Conservation (phyloP, 345 rosid genomes). For the Clarkia xantiana region DNA sequence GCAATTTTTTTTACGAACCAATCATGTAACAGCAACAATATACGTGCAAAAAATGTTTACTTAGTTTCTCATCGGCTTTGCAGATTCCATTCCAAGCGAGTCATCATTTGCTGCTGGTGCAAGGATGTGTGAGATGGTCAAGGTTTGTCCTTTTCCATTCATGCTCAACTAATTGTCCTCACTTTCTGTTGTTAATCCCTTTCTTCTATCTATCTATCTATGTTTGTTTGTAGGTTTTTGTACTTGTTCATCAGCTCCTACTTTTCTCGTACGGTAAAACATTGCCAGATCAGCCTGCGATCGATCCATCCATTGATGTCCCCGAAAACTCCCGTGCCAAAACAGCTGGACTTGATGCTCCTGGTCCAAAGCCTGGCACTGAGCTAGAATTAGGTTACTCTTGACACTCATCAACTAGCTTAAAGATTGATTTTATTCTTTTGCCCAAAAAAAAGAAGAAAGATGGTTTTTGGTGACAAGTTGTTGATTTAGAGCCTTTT, state of each 20-base stretch:
- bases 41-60: background rate
- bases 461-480: no score
- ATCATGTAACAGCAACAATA: background rate
- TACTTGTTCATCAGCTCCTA: slow-evolving; percentile 84
- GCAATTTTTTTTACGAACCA: background rate
- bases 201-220: no score
- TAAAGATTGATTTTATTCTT: no score
- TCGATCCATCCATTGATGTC: slow-evolving; percentile 25
- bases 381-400: slow-evolving; percentile 62
- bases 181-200: no score
- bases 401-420: slow-evolving; percentile 1
- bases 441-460: no score
- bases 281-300: slow-evolving; percentile 71
- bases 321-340: slow-evolving; percentile 52
- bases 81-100: slow-evolving; percentile 41
- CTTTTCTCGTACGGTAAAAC: slow-evolving; percentile 60
- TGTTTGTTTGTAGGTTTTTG: slow-evolving; percentile 41
- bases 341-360: slow-evolving; percentile 49
- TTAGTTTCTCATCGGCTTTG: background rate
- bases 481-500: no score
- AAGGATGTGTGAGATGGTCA: slow-evolving; percentile 66
- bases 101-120: slow-evolving; percentile 69
- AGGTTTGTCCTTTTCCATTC: slow-evolving; percentile 40
- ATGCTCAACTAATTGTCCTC: no score
- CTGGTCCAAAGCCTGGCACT: slow-evolving; percentile 70